Base-by-base conservation (phyloP, 2,329 filamentous ascomycete genomes). In the Monosporascus sp. region DNA sequence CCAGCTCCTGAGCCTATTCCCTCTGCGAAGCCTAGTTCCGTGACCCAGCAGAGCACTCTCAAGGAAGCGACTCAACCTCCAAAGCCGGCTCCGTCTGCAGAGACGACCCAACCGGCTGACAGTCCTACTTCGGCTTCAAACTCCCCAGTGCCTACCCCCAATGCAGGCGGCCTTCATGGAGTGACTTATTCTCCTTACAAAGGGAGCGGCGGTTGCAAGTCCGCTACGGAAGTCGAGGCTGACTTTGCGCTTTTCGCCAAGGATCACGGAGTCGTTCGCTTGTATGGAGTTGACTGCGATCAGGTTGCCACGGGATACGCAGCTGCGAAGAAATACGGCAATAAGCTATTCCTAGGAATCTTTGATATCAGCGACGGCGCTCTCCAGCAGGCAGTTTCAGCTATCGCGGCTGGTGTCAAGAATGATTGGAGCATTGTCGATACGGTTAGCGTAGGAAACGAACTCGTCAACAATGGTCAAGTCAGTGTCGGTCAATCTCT, bases 221-320 rank as follows among this genome's bases (percentile, higher is more conserved):
- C 78, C 6, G 72, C 78, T 50, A 70, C 74, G 1, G 74, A 89
- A 60, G 78, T 95, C 49, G 74, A 80, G 55, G 65, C 71, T 20
- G 90, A 96, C 63, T 81, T 94, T 60, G 71, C 72, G 17, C 71
- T 70, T 49, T 74, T 83, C 27, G 73, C 72, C 15, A 66, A 70
- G 22, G 68, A 71, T 15, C 91, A 87, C 70, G 75, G 76, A 18
- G 69, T 84, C 37, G 74, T 95, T 51, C 88, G 91, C 49, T 80
- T 89, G 64, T 96, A 96, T 65, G 90, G 90, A 50, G 83, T 84
- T 53, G 89, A 91, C 68, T 95, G 90, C 69, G 74, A 89, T 63
- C 87, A 92, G 67, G 79, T 90, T 39, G 68, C 76, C 2, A 81
- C 77, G 15, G 81, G 88, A 18, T 72, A 87, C 35, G 70, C 76